phyloP scores from a whole-genome alignment of 148 eudicot genomes.

The Heliosperma pusillum region DNA sequence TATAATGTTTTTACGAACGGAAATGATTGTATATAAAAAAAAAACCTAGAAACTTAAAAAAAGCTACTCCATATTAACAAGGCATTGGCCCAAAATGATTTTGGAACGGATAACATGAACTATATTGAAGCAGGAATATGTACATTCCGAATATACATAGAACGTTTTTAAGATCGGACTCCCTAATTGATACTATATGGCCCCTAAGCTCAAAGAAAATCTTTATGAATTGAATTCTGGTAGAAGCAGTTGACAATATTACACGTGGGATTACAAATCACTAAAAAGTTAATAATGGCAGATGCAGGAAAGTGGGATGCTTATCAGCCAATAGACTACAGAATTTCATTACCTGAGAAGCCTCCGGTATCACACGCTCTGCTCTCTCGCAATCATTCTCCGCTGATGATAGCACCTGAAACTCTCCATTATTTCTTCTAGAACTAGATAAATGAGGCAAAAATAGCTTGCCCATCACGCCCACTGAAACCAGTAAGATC shows the following conservation, averaged over 20 bases:
- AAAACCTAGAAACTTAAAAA: no score
- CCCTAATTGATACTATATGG: background rate
- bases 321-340: background rate
- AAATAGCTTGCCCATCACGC: slow-evolving; percentile 47
- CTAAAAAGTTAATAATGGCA: background rate
- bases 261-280: background rate
- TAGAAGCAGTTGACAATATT: background rate
- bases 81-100: no score
- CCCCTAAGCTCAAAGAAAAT: background rate
- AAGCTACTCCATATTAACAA: no score
- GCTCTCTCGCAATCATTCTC: slow-evolving; percentile 28
- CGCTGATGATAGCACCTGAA: slow-evolving; percentile 30
- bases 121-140: no score
- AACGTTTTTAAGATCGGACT: background rate
- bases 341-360: slow-evolving; percentile 38
- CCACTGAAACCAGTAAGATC: slow-evolving; percentile 45
- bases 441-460: slow-evolving; percentile 38
- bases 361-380: slow-evolving; percentile 36
- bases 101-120: no score
- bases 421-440: slow-evolving; percentile 35
- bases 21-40: no score
- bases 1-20: no score
- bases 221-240: background rate
- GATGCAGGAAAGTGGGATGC: background rate
- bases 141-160: no score